Conservation (phyloP, 148 eudicot species). For the Salicornia ramosissima region DNA sequence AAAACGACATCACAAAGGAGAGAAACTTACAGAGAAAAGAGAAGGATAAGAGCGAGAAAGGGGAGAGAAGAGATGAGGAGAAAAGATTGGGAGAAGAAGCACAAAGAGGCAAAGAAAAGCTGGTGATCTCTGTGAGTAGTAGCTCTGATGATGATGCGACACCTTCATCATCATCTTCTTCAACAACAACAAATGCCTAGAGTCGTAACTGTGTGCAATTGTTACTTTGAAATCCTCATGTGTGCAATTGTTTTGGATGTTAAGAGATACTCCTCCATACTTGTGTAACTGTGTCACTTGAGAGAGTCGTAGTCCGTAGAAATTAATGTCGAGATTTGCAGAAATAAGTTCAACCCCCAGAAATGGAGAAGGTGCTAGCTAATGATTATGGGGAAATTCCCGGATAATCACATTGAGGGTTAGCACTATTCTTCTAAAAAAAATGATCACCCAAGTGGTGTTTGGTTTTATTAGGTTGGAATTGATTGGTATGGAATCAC, state of each 20-base stretch:
- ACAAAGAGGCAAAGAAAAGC: slow-evolving; percentile 26
- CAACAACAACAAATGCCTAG: neutral
- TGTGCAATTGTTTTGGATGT: too few species aligned
- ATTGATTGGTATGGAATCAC: too few species aligned
- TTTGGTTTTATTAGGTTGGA: too few species aligned
- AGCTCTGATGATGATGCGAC: slow-evolving; percentile 19
- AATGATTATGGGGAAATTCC: too few species aligned
- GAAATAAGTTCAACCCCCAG: neutral
- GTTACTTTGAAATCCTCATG: too few species aligned
- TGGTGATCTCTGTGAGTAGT: slow-evolving; percentile 25
- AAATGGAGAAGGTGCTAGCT: neutral
- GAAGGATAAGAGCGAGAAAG: slow-evolving; percentile 42
- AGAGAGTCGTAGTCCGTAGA: too few species aligned
- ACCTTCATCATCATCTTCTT: slow-evolving; percentile 11
- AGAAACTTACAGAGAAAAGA: slow-evolving; percentile 37
- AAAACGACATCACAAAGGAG: neutral
- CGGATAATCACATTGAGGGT: too few species aligned
- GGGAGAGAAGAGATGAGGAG: slow-evolving; percentile 39
- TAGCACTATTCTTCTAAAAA: too few species aligned
- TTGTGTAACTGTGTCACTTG: too few species aligned
- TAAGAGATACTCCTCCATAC: too few species aligned
- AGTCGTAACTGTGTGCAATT: too few species aligned
- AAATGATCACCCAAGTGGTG: too few species aligned
- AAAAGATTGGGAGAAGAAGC: slow-evolving; percentile 32
- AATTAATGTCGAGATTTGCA: neutral